Conservation (phyloP, 805 yeast genomes). For the Candida krabiensis region DNA sequence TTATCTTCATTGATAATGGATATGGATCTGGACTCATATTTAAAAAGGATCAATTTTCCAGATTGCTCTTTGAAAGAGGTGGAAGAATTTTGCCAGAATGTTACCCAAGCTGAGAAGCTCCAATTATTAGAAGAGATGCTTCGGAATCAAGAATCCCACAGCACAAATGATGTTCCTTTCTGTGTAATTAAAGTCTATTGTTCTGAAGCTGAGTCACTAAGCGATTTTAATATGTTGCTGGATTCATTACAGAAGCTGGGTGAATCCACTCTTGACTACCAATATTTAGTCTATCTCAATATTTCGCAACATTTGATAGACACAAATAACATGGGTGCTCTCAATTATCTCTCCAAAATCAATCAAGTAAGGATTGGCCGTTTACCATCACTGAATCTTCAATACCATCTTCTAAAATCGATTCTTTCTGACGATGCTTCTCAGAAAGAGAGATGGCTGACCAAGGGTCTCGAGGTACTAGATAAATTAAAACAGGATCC, state of each 20-base stretch:
- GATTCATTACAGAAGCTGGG: constrained; percentile 12
- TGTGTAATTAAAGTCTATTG: constrained; percentile 7
- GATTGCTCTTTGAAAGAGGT: not conserved
- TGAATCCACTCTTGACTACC: constrained; percentile 10
- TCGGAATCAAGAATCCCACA: not conserved
- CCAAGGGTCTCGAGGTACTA: constrained; percentile 15
- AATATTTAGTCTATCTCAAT: constrained; percentile 10
- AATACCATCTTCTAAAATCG: constrained; percentile 14
- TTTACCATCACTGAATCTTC: constrained; percentile 8
- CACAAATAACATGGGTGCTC: constrained; percentile 3
- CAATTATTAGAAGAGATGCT: constrained; percentile 1
- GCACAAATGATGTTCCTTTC: constrained; percentile 3
- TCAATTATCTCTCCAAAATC: constrained; percentile 9
- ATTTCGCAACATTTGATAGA: constrained; percentile 10
- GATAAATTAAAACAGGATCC: not conserved
- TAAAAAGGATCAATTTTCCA: not conserved
- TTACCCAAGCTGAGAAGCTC: constrained; percentile 1
- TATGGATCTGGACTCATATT: too few relatives aligned
- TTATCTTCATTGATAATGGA: too few relatives aligned
- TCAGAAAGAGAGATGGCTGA: constrained; percentile 12
- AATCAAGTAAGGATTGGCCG: constrained; percentile 15
- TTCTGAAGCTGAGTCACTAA: constrained; percentile 3
- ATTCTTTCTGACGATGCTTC: constrained; percentile 6
- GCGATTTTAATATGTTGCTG: constrained; percentile 8
- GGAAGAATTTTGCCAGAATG: not conserved